Evolutionary conservation across 2,329 filamentous ascomycete species (phyloP), one percentile per base, ranked within the genome.

Genomic region (Arthrobotrys entomopaga): DNA sequence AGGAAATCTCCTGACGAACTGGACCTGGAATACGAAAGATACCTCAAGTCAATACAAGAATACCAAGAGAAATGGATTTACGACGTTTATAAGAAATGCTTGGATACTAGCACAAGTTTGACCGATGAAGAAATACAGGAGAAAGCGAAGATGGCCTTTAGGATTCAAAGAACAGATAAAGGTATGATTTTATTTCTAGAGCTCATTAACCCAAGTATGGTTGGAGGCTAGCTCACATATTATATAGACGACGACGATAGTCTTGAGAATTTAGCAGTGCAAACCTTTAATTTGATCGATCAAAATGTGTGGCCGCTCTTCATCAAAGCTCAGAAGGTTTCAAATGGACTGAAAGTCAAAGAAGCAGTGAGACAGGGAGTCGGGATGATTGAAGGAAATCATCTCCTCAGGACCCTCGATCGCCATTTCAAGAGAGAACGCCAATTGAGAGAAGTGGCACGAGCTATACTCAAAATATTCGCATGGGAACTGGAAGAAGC

Each of bases 151-250:
- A 49, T 40, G 2, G 53, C 22, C 15, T 60, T 59, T 34, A 53
- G 64, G 4, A 60, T 67, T 19, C 43, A 53, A 46, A 43, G 64
- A 22, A 60, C 64, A 13, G 64, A 67, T 29, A 60, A 2, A 67
- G 22, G 64, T 60, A 67, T 22, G 20, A 3, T 46, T 5, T 13
- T n/a, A 10, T 13, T 38, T 22, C 20, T 54, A n/a, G n/a, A n/a
- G n/a, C 15, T 22, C 15, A 29, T 38, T 48, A 15, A 22, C n/a
- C 16, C n/a, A 22, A 15, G 10, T 13, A 16, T 58, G 19, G 43
- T 15, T 7, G 24, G 16, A 6, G 34, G 5, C 54, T 58, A 59
- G 52, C 13, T 16, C 2, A 43, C 40, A 43, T 2, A 24, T 26
- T 29, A 10, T 53, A 4, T 52, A 67, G 64, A 59, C 8, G 53